Base-by-base conservation (phyloP, 805 yeast genomes). In the Yarrowia osloensis region DNA sequence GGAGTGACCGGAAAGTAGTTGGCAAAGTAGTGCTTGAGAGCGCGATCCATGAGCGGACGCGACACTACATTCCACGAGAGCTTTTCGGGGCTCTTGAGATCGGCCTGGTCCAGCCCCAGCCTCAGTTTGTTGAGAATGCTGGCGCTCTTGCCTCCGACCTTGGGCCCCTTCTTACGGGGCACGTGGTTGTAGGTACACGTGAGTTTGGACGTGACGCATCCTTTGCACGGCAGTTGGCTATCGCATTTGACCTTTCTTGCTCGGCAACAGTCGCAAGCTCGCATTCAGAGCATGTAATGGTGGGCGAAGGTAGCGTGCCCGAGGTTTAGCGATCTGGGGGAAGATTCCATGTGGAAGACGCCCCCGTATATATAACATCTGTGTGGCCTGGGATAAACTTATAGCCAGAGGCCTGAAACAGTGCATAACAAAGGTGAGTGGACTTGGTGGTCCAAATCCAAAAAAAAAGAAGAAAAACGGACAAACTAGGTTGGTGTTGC, bases 211-310 rank as follows among this genome's bases (percentile, higher is more conserved):
- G 37, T 19, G 28, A 57, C 63, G 49, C 63, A 57, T 13, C 63
- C 63, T 19, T 57, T 39, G 21, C 63, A 57, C 49, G 63, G 63
- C 63, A 57, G 63, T 28, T 57, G 47, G 63, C 63, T 40, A 40
- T 57, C 37, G 63, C 63, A 57, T 57, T 28, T 39, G 49, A 57
- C 63, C 63, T 57, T 57, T 39, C 63, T 44, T 7, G 63, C 49
- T 39, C 63, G 63, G 42, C 63, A 57, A n/a, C 63, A 57, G 49
- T 57, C 63, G 37, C 63, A 57, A 37, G 63, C 49, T 57, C 63
- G 33, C 63, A 57, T 57, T 57, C 63, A 57, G 46, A 54, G 63
- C 63, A 57, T 57, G 37, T 35, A 46, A 31, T 49, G 33, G 61
- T 12, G 28, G 26, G 26, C 6, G 7, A 8, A 11, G 44, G 44